These are phyloP conservation scores for Lactarius sp. DNA, from an alignment of 768 basidiomycete species.

Conservation along the genomic window DNA sequence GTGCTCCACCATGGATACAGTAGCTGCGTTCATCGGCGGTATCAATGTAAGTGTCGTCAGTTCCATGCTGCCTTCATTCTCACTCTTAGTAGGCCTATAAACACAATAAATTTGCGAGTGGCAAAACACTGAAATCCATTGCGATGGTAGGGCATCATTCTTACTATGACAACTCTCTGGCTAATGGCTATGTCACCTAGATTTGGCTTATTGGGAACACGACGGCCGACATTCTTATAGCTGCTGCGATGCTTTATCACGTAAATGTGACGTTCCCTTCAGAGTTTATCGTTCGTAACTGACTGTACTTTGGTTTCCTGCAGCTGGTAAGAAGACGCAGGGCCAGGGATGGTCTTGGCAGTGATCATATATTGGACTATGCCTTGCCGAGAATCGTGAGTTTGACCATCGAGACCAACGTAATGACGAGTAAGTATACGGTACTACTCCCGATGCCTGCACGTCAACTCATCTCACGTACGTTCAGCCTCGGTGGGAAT, in stretches of 20 bases:
- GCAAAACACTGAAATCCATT: neutral
- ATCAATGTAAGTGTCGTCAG: neutral
- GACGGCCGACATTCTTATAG: slow-evolving; percentile 2
- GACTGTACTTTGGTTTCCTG: neutral
- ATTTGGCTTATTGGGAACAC: slow-evolving; percentile 7
- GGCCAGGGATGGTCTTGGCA: neutral
- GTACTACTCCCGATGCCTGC: neutral
- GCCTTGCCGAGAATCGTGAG: slow-evolving; percentile 24
- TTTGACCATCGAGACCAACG: slow-evolving; percentile 29
- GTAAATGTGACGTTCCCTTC: neutral
- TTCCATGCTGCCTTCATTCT: neutral
- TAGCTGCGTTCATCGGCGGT: neutral
- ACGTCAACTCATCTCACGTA: neutral
- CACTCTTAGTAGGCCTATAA: neutral
- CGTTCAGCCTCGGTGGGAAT: slow-evolving; percentile 1
- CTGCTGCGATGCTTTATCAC: slow-evolving; percentile 7
- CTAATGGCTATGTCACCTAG: neutral
- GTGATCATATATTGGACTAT: slow-evolving; percentile 14
- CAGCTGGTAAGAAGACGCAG: neutral
- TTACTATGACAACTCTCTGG: too few relatives aligned
- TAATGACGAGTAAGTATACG: slow-evolving; percentile 18
- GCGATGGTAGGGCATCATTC: neutral
- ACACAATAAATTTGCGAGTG: neutral
- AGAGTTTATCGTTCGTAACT: neutral
- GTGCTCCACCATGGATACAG: neutral